Evolutionary conservation across 768 basidiomycete species (phyloP), one percentile per base, ranked within the genome.

Genomic region (Filobasidium floriforme): DNA sequence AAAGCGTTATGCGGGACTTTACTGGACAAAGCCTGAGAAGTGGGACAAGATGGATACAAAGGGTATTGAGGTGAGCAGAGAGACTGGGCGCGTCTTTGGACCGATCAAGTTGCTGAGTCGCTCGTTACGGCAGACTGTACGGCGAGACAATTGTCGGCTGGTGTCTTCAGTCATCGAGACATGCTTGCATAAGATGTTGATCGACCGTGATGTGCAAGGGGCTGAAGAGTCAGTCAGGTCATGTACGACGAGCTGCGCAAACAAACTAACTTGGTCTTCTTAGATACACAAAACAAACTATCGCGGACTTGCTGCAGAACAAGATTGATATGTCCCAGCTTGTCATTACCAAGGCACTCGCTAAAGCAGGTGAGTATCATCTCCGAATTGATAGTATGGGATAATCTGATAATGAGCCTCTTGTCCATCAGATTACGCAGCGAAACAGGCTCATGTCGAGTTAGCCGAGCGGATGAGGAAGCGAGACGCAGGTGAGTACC

Each of bases 21-120:
- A 99, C 76, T 99, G 96, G 96, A 98, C 96, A 1, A 87, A 85
- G 69, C 81, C 88, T 14, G 93, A 97, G 49, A 96, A 92, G 75
- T 94, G 89, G 72, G 96, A 99, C 79, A 98, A 98, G 81, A 98
- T 98, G 96, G 96, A 99, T 72, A 89, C 94, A 1, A 99, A 99
- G 81, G 96, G 96, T 74, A 98, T 99, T 66, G 96, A 99, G 85
- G 93, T 92, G 63, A 1, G 85, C 65, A 12, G 26, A n/a, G 2
- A 14, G 29, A 22, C 29, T 0, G 15, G 43, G 64, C 28, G 46
- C 11, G 26, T 15, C 11, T 41, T 2, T 22, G 7, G 10, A 4
- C 40, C n/a, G n/a, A n/a, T n/a, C 22, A 40, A 12, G 11, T 32
- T 60, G 1, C 19, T 41, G 0, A 41, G 24, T 54, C 1, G 3